Percentiles rank a stretch among this genome's conserved stretches.
Conservation (phyloP, 208 protist genomes). For the Wallacemonas rigidus region DNA sequence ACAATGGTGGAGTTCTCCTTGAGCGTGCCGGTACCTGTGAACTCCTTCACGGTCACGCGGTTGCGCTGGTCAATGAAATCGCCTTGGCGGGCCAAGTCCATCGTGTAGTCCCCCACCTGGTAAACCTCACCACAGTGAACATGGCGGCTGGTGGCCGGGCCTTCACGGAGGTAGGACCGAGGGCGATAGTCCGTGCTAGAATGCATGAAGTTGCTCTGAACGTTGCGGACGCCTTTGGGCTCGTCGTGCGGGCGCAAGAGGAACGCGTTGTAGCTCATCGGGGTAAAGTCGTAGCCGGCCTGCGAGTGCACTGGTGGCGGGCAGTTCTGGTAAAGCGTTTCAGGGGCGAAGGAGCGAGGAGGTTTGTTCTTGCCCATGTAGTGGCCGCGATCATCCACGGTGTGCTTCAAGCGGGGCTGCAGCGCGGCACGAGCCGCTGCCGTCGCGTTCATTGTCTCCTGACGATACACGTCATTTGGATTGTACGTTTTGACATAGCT, state of each 20-base stretch:
- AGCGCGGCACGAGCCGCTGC: conserved; percentile 34
- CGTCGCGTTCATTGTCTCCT: conserved; percentile 46
- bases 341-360: conserved; percentile 70
- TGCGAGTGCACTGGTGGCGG: conserved; percentile 77
- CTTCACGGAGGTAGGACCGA: conserved; percentile 68
- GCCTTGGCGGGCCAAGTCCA: conserved; percentile 63
- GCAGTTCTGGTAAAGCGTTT: conserved; percentile 75
- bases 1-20: conserved; percentile 72
- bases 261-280: conserved; percentile 76
- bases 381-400: conserved; percentile 66
- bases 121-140: conserved; percentile 87
- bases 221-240: conserved; percentile 57
- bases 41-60: conserved; percentile 48
- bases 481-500: conserved; percentile 57
- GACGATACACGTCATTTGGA: conserved; percentile 64
- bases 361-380: conserved; percentile 44
- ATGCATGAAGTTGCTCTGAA: conserved; percentile 79
- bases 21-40: conserved; percentile 56
- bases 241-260: conserved; percentile 63
- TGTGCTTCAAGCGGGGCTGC: conserved; percentile 55
- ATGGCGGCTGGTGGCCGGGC: conserved; percentile 61
- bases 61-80: conserved; percentile 75
- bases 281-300: conserved; percentile 87
- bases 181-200: conserved; percentile 75
- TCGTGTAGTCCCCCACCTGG: conserved; percentile 87